Evolutionary conservation across 305 asterid species (phyloP), one percentile per base, ranked within the genome.

Genomic region (Fraxinus platypoda): DNA sequence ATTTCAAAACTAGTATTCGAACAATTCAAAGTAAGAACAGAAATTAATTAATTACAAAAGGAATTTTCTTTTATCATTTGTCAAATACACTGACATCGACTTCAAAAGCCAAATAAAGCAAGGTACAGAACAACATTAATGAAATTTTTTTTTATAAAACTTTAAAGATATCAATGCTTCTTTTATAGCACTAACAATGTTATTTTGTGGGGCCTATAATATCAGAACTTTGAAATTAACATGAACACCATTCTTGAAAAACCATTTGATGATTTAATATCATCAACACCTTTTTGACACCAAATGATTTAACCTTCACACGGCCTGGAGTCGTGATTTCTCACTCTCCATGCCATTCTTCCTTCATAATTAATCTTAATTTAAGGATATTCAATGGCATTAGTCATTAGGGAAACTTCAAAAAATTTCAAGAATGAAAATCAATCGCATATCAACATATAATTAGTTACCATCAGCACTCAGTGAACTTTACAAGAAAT

Each of bases 1-100:
- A 79, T 75, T 79, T 68, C 19, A 81, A 80, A 81, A 72, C 52
- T 80, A 3, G 49, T 72, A 34, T 35, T 73, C 21, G 30, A 12
- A 4, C 77, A 72, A 31, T 52, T 52, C 25, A 52, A 52, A 52
- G 6, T 52, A 52, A 52, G 8, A 76, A 17, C 19, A 26, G 12
- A 21, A 72, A 71, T 52, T 46, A 17, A 52, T 35, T 17, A 78
- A 37, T 78, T 62, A 23, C 46, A 78, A 4, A 37, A 30, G 17
- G 43, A 28, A 37, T 54, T 54, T 54, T 19, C 66, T 62, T 41
- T 81, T 52, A 28, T 35, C 52, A 7, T 68, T 68, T 52, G 78
- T n/a, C 77, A 76, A 11, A 21, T 80, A 19, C 8, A 72, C 35
- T 17, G 26, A 19, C 73, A 28, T 23, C n/a, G 23, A 26, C 68